These are phyloP conservation scores for Aspergillus tanneri DNA, from an alignment of 2,329 filamentous ascomycete species.

Conservation along the genomic window DNA sequence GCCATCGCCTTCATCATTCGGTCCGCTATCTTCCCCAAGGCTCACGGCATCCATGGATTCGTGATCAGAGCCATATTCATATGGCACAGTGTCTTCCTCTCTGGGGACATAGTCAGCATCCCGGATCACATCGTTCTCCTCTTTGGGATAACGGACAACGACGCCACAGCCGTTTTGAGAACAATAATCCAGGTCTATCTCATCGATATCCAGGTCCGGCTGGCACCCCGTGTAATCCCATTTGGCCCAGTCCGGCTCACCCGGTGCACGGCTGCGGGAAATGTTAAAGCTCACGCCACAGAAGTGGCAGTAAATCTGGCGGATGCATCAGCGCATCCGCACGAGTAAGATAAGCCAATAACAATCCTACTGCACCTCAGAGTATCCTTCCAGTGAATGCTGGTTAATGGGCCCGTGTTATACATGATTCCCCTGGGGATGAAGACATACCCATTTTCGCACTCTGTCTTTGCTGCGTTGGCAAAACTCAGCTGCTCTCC, in stretches of 20 bases:
- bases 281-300: conserved; percentile 24
- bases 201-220: conserved; percentile 1
- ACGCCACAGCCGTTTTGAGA: neutral
- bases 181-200: neutral
- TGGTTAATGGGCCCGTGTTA: too few relatives aligned
- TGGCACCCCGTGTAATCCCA: conserved; percentile 8
- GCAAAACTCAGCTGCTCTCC: too few relatives aligned
- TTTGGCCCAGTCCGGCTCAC: conserved; percentile 12
- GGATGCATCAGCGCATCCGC: too few relatives aligned
- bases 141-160: neutral
- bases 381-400: too few relatives aligned
- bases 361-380: too few relatives aligned
- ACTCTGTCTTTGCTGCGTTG: too few relatives aligned
- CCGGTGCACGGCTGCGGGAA: conserved; percentile 7
- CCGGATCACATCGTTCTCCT: neutral
- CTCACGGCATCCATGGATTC: conserved; percentile 2
- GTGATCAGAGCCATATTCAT: conserved; percentile 12
- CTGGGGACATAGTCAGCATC: conserved; percentile 5
- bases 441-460: too few relatives aligned
- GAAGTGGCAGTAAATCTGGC: conserved; percentile 20
- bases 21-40: neutral
- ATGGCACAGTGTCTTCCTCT: neutral
- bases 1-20: neutral
- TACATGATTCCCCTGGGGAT: too few relatives aligned
- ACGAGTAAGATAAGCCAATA: too few relatives aligned